Percentiles rank a stretch among this genome's conserved stretches.
Evolutionary conservation across 2,329 filamentous ascomycete species (phyloP).

Genomic region (Alternaria rosae): DNA sequence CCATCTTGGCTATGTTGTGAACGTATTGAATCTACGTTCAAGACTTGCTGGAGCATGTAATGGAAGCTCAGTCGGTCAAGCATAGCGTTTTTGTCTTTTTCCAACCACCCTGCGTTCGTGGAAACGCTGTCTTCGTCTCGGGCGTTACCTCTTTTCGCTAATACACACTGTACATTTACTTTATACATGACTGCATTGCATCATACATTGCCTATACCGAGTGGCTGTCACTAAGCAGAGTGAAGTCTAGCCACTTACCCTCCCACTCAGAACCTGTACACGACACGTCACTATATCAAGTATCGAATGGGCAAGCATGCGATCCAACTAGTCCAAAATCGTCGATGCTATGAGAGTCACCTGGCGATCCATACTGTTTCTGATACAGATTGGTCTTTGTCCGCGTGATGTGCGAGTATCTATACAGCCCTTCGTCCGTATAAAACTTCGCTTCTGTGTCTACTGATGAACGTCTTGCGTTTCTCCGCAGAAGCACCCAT

Average conservation of each 20-base stretch:
- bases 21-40: not conserved
- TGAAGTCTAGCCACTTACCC: not conserved
- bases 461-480: too few species aligned
- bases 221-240: not conserved
- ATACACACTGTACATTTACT: not conserved
- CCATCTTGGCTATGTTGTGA: conserved; percentile 18
- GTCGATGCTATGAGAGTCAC: not conserved
- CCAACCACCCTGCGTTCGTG: not conserved
- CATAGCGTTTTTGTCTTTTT: not conserved
- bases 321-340: not conserved
- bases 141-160: not conserved
- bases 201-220: not conserved
- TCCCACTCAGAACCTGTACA: not conserved
- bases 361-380: not conserved
- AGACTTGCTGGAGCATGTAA: not conserved
- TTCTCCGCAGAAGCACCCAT: too few species aligned
- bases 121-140: not conserved
- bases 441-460: too few species aligned
- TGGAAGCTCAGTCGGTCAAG: not conserved
- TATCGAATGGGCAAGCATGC: not conserved
- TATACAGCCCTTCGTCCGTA: too few species aligned
- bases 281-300: not conserved
- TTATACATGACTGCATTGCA: not conserved
- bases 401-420: not conserved
- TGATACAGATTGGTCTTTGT: not conserved